These are phyloP conservation scores for Ulmus americana DNA, from an alignment of 331 rosid genomes.

Conservation along the genomic window DNA sequence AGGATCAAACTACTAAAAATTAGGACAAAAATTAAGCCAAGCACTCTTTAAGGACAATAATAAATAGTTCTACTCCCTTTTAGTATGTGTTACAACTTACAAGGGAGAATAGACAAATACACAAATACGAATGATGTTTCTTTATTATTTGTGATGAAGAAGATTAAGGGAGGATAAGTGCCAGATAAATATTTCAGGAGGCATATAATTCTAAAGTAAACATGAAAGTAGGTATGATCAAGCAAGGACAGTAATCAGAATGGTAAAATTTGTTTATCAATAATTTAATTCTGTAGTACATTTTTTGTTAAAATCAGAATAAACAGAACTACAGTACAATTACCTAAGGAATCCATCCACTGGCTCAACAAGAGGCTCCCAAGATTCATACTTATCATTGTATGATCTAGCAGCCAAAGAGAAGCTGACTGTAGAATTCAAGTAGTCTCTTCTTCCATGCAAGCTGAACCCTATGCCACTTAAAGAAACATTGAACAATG, in stretches of 20 bases:
- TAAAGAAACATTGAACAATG: slow-evolving; percentile 81
- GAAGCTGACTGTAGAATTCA: slow-evolving; percentile 67
- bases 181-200: no score
- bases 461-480: slow-evolving; percentile 62
- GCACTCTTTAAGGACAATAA: background rate
- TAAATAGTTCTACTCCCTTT: background rate
- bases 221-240: no score
- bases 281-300: no score
- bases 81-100: background rate
- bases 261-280: no score
- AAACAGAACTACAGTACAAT: background rate
- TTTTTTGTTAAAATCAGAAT: no score
- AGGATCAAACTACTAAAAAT: background rate
- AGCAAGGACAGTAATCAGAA: no score
- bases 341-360: slow-evolving; percentile 87
- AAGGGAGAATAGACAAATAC: background rate
- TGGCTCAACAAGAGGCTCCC: slow-evolving; percentile 97
- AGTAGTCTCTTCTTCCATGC: slow-evolving; percentile 67
- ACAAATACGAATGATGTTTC: background rate
- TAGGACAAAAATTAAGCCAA: background rate
- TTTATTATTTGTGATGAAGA: no score
- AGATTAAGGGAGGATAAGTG: no score
- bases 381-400: slow-evolving; percentile 81
- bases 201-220: no score
- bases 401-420: slow-evolving; percentile 85